Base-by-base conservation (phyloP, 306 rosid genomes). In the Prunus kanzakura region DNA sequence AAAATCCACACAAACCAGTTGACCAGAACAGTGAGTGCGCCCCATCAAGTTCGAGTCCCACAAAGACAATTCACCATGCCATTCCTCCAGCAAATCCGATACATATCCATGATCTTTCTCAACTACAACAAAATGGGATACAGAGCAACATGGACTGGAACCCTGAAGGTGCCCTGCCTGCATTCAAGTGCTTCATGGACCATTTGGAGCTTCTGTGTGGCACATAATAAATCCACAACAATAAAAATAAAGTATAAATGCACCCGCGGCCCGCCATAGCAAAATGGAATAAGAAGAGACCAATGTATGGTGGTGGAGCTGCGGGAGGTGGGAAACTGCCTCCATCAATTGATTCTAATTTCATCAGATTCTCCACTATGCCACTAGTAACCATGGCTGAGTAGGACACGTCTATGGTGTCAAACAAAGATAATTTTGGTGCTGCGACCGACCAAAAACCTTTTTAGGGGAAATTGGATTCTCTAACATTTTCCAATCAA, bases 281-380 rank as follows among this genome's bases (percentile, higher is more conserved):
- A 3, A 30, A 2, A 3, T 56, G 54, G 76, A 56, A 72, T 38
- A 56, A 72, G 20, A 35, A 8, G 67, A 20, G 38, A 23, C 25
- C 25, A 23, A 23, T 23, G 0, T 1, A 23, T 6, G 54, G 10
- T 60, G 58, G 77, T 61, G 77, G 77, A 23, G 68, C 18, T 20
- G 35, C 15, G 66, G 65, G 65, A n/a, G 47, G 74, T 50, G 61
- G 58, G 32, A 61, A 58, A 3, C 57, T 61, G 8, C 46, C 38
- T 19, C 22, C 47, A 27, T 45, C 69, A 60, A 61, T 18, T 25
- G 47, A 27, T 73, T 25, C 45, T 46, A 60, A 12, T 4, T 18
- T 46, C 25, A 46, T 7, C 9, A 35, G 29, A 61, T 46, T 61
- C 77, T 46, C 77, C 77, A 73, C 69, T 6, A 61, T 22, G 56